These are phyloP conservation scores for Phytophthora sp. DNA, from an alignment of 352 stramenopile genomes.

Conservation along the genomic window DNA sequence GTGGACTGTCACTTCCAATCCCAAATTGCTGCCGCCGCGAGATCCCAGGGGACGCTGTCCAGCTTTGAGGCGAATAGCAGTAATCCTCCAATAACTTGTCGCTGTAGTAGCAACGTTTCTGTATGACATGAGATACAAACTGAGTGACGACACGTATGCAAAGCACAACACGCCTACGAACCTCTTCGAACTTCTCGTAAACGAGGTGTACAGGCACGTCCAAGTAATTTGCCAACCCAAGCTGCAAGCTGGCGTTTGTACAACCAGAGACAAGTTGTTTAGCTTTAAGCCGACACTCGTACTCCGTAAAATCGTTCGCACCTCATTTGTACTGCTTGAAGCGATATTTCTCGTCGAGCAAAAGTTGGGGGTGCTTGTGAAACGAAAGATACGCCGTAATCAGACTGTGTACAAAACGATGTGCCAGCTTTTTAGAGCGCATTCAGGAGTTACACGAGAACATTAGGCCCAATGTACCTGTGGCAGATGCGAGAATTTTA, in stretches of 20 bases:
- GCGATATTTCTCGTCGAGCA: slow-evolving; percentile 62
- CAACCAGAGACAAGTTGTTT: background rate
- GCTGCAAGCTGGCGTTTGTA: slow-evolving; percentile 31
- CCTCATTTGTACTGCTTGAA: slow-evolving; percentile 86
- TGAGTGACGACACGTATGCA: slow-evolving; percentile 1
- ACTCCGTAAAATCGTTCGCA: slow-evolving; percentile 12
- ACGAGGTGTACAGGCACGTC: slow-evolving; percentile 69
- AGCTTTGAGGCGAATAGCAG: slow-evolving; percentile 86
- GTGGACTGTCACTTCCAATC: slow-evolving; percentile 61
- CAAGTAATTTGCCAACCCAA: slow-evolving; percentile 76
- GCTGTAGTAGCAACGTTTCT: slow-evolving; percentile 84
- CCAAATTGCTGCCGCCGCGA: slow-evolving; percentile 76
- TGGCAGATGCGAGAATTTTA: slow-evolving; percentile 77
- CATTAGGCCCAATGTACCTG: slow-evolving; percentile 50
- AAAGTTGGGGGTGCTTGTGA: slow-evolving; percentile 61
- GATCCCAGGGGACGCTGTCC: slow-evolving; percentile 78
- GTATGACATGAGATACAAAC: background rate
- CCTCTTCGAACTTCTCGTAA: slow-evolving; percentile 81
- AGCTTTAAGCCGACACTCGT: too few relatives aligned
- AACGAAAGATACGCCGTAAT: slow-evolving; percentile 82
- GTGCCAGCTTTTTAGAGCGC: background rate
- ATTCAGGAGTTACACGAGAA: background rate
- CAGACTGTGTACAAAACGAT: slow-evolving; percentile 52
- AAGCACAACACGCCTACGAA: slow-evolving; percentile 23
- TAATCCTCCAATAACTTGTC: slow-evolving; percentile 86